phyloP scores from a whole-genome alignment of 352 stramenopile genomes.

The Pseudoperonospora humuli region DNA sequence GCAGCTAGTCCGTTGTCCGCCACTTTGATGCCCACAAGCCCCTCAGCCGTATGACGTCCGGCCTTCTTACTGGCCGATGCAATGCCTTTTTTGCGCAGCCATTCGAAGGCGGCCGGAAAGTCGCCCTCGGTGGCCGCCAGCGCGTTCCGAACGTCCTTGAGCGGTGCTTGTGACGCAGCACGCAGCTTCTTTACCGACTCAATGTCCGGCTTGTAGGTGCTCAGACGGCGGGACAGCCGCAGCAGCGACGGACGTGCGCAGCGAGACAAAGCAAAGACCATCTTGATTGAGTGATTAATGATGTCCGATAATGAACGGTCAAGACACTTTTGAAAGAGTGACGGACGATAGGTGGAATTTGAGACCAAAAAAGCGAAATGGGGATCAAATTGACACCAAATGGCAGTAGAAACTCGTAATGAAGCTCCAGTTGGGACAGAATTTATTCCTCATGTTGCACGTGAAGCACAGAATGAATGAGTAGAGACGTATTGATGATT shows the following conservation, averaged over 20 bases:
- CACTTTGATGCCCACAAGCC: conserved; percentile 60
- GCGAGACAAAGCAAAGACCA: conserved; percentile 12
- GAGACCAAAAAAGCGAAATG: too few species aligned
- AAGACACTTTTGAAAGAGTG: not conserved
- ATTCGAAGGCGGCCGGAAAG: conserved; percentile 80
- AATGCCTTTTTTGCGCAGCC: conserved; percentile 86
- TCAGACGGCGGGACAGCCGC: conserved; percentile 30
- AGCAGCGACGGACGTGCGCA: conserved; percentile 5
- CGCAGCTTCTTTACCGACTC: conserved; percentile 87
- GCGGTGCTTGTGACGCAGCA: conserved; percentile 71
- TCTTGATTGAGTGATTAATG: not conserved
- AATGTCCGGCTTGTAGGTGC: conserved; percentile 78
- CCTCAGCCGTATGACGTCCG: conserved; percentile 65
- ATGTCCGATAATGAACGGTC: not conserved
- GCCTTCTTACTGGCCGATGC: conserved; percentile 73
- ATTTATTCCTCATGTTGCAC: not conserved
- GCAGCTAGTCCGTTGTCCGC: conserved; percentile 17
- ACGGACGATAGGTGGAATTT: too few species aligned
- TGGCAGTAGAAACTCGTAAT: not conserved
- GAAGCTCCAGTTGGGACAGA: not conserved
- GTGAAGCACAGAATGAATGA: too few species aligned
- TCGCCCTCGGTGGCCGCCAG: conserved; percentile 71
- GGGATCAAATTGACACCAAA: not conserved
- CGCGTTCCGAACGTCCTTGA: conserved; percentile 88
- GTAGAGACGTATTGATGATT: too few species aligned